Evolutionary conservation across 306 rosid species (phyloP), one percentile per base, ranked within the genome.

Genomic region (Urtica urens): DNA sequence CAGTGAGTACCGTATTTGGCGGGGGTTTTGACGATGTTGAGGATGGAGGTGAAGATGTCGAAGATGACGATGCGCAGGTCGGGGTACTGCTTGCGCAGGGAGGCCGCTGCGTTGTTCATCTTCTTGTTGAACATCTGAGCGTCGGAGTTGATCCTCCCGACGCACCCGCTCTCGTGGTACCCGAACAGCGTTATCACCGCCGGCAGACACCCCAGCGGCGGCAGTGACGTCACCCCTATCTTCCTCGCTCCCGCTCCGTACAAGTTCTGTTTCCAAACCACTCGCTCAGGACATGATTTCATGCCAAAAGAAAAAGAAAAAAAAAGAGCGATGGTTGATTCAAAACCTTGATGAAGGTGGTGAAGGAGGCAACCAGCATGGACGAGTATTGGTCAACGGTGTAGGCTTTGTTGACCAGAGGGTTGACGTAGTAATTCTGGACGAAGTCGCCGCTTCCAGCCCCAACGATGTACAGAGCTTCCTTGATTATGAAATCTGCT

Each of bases 161-260:
- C 87, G 59, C 96, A 85, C 3, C 96, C 93, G 19, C 49, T 65
- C 50, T 82, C 59, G 33, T 75, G 72, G 57, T 9, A 46, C 35
- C 94, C 94, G 54, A 82, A 82, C 18, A 77, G 47, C 48, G 94
- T 71, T 54, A 74, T 81, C 64, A 81, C 73, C 48, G 72, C 73
- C 14, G 99, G 96, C 49, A 90, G 57, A 70, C 99, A 90, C 33
- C 99, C 99, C 71, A 90, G 58, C 40, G 96, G 96, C 28, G 99
- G 96, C 6, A 90, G 78, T 75, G 95, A 77, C 28, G 94, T 90
- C 70, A 79, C 99, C 44, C 99, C 95, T 42, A 90, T 62, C 64
- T 64, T 90, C 63, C 96, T 82, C 2, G 81, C 99, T 70, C 99
- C 96, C 28, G 76, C 64, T 22, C 79, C 80, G 61, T 85, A 76